Percentiles rank a stretch among this genome's conserved stretches.
Conservation (phyloP, 2,329 filamentous ascomycete species). For the Alternaria sp. region DNA sequence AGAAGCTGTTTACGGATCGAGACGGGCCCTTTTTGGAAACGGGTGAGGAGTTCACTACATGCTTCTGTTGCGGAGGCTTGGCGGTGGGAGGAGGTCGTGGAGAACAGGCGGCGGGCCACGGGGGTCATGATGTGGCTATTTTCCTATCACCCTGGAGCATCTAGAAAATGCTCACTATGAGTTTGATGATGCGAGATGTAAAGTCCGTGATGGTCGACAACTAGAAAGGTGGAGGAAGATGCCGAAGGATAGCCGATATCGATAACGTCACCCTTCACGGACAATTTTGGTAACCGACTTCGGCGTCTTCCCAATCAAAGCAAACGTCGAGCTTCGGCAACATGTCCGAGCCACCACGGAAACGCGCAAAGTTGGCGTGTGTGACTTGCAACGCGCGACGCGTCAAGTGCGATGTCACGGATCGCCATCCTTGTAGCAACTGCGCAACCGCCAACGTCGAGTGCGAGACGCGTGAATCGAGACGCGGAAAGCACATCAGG, state of each 20-base stretch:
- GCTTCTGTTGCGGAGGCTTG: slow-evolving; percentile 37
- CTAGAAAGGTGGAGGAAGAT: not conserved
- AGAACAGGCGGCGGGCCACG: slow-evolving; percentile 27
- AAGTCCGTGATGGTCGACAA: not conserved
- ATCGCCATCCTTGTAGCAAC: slow-evolving; percentile 53
- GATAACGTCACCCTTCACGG: slow-evolving; percentile 9
- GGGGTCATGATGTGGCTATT: slow-evolving; percentile 15
- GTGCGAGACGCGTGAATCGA: slow-evolving; percentile 53
- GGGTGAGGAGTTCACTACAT: slow-evolving; percentile 38
- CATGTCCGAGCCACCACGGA: slow-evolving; percentile 29
- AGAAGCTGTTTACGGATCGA: slow-evolving; percentile 39
- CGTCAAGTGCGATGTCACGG: slow-evolving; percentile 56
- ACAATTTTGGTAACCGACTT: slow-evolving; percentile 31
- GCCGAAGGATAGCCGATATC: slow-evolving; percentile 29
- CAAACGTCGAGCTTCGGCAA: slow-evolving; percentile 14
- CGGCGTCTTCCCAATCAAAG: slow-evolving; percentile 20
- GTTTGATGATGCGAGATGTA: not conserved
- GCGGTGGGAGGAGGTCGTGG: slow-evolving; percentile 14
- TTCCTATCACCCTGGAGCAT: too few species aligned
- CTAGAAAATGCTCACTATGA: too few species aligned
- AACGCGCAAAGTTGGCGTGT: slow-evolving; percentile 53
- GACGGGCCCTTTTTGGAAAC: slow-evolving; percentile 36
- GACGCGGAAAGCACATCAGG: slow-evolving; percentile 51
- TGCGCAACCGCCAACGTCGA: slow-evolving; percentile 46
- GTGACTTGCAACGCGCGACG: slow-evolving; percentile 53